Evolutionary conservation across 768 basidiomycete species (phyloP).

Genomic region (Russula griseocarnosa): DNA sequence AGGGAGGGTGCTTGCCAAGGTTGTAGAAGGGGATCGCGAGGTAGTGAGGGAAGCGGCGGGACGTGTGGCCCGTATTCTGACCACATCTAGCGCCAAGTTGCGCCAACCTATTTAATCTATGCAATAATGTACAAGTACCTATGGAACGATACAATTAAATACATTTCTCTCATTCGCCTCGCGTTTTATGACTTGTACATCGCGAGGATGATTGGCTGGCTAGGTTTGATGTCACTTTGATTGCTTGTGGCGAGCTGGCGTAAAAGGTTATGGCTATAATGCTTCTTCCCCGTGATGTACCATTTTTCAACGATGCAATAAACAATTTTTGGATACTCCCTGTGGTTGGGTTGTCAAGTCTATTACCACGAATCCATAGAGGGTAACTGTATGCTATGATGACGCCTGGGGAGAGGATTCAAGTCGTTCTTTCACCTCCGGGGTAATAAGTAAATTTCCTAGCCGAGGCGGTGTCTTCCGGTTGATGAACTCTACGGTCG

Average conservation of each 20-base stretch:
- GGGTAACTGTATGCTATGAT: slow-evolving; percentile 10
- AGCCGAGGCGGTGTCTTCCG: slow-evolving; percentile 65
- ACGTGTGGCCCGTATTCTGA: slow-evolving; percentile 42
- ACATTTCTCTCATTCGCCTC: background rate
- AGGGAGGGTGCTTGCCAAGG: slow-evolving; percentile 36
- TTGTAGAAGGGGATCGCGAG: slow-evolving; percentile 36
- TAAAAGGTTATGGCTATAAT: background rate
- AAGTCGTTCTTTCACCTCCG: slow-evolving; percentile 9
- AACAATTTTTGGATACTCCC: too few relatives aligned
- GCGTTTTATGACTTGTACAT: background rate
- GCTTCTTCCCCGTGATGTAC: background rate
- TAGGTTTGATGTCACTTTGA: too few relatives aligned
- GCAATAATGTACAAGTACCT: background rate
- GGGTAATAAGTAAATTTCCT: slow-evolving; percentile 54
- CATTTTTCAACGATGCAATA: background rate
- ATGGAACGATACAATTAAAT: background rate
- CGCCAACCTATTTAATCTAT: background rate
- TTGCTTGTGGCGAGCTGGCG: background rate
- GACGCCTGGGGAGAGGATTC: background rate
- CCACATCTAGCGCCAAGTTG: slow-evolving; percentile 31
- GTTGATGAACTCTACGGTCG: slow-evolving; percentile 82
- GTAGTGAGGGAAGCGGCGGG: slow-evolving; percentile 39
- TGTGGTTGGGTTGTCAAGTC: background rate
- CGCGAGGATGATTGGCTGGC: background rate
- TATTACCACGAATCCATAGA: background rate